A percentile compares a stretch with the other conserved stretches of the same genome.
Conservation (phyloP, 768 basidiomycete species). For the Mycena venus region DNA sequence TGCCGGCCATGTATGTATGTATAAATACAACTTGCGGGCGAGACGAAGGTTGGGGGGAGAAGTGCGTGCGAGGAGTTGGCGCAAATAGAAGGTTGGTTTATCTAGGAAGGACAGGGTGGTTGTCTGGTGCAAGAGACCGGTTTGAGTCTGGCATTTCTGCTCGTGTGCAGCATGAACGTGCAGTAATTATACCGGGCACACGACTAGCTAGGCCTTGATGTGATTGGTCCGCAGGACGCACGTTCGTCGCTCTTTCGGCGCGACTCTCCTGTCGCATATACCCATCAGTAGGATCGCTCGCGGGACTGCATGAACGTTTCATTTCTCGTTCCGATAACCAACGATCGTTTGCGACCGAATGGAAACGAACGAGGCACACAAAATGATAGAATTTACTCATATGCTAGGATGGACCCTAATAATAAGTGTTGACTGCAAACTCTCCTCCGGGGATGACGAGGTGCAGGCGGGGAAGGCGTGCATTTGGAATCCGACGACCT, state of each 20-base stretch:
- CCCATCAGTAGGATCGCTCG: not conserved
- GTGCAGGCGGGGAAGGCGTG: slow-evolving; percentile 36
- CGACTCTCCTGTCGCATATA: not conserved
- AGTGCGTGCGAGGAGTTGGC: not conserved
- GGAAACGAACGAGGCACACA: not conserved
- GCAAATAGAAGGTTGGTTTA: slow-evolving; percentile 19
- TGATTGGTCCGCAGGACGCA: slow-evolving; percentile 10
- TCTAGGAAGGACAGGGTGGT: not conserved
- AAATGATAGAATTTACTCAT: not conserved
- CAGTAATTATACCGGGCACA: slow-evolving; percentile 9
- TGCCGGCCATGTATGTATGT: slow-evolving; percentile 3
- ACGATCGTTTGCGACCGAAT: not conserved
- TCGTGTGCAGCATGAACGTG: slow-evolving; percentile 21
- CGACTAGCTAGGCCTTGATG: not conserved
- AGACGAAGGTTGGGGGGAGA: not conserved
- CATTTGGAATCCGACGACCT: slow-evolving; percentile 50
- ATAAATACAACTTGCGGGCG: not conserved
- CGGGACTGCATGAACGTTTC: slow-evolving; percentile 17
- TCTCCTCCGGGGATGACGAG: slow-evolving; percentile 41
- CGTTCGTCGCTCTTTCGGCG: slow-evolving; percentile 14
- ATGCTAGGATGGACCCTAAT: slow-evolving; percentile 27
- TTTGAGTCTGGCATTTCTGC: slow-evolving; percentile 8
- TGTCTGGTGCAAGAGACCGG: not conserved
- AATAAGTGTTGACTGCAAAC: slow-evolving; percentile 45
- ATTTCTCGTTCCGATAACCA: not conserved